A percentile compares a stretch with the other conserved stretches of the same genome.
Conservation (phyloP, 306 rosid species). For the Casuarina equisetifolia region DNA sequence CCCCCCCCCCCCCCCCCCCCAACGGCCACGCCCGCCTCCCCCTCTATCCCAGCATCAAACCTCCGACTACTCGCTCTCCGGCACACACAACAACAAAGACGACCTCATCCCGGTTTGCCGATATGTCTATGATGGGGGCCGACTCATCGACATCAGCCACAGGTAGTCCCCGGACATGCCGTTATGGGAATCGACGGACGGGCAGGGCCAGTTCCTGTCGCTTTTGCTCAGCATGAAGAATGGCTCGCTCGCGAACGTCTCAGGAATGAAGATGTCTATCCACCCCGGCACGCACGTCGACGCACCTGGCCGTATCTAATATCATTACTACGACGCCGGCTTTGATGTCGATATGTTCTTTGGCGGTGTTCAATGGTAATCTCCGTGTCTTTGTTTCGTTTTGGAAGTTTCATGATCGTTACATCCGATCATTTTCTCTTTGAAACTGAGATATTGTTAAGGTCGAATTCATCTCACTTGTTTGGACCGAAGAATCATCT, state of each 20-base stretch:
- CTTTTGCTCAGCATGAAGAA: slow-evolving; percentile 65
- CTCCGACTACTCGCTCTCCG: slow-evolving; percentile 27
- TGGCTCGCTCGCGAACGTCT: slow-evolving; percentile 61
- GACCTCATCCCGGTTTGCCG: slow-evolving; percentile 59
- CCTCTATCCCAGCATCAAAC: slow-evolving; percentile 48
- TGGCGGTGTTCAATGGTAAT: slow-evolving; percentile 69
- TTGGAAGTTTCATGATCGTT: too few relatives aligned
- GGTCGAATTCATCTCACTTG: too few relatives aligned
- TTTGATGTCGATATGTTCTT: slow-evolving; percentile 71
- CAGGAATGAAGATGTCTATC: slow-evolving; percentile 51
- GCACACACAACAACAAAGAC: neutral
- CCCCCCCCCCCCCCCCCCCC: slow-evolving; percentile 32
- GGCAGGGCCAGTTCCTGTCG: slow-evolving; percentile 68
- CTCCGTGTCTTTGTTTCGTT: too few relatives aligned
- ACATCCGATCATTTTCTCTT: too few relatives aligned
- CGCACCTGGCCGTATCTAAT: slow-evolving; percentile 72
- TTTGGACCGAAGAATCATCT: too few relatives aligned
- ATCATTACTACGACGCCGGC: slow-evolving; percentile 75
- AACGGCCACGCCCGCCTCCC: slow-evolving; percentile 33
- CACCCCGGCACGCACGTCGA: slow-evolving; percentile 91
- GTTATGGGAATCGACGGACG: slow-evolving; percentile 47
- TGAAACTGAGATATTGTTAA: too few relatives aligned
- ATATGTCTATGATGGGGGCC: slow-evolving; percentile 64
- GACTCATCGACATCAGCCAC: slow-evolving; percentile 71
- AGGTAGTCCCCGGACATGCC: slow-evolving; percentile 52